These are phyloP conservation scores for Rhodotorula mucilaginosa DNA, from an alignment of 1,284 basidiomycete species.

Conservation along the genomic window DNA sequence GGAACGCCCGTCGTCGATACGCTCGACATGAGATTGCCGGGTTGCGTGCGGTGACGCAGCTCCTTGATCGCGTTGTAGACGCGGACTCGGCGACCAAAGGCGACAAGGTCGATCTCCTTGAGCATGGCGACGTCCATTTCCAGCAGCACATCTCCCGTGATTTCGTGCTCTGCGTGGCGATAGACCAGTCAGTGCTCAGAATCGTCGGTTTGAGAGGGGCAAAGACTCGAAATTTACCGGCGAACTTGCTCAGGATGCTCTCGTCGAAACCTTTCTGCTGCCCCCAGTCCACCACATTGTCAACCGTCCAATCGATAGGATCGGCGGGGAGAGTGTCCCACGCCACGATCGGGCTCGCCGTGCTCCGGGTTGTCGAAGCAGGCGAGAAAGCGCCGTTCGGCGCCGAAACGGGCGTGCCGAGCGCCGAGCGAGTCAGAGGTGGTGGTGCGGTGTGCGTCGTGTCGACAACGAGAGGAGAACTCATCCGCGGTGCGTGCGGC, in stretches of 20 bases:
- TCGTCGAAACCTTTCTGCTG: conserved; percentile 80
- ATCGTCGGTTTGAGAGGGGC: not conserved
- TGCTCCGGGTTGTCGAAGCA: not conserved
- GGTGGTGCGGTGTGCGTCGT: not conserved
- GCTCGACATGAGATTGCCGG: conserved; percentile 36
- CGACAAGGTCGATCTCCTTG: conserved; percentile 92
- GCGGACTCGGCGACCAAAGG: conserved; percentile 90
- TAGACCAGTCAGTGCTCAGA: not conserved
- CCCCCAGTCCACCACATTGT: conserved; percentile 88
- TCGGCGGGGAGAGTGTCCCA: conserved; percentile 24
- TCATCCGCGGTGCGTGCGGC: not conserved
- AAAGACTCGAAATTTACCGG: conserved; percentile 56
- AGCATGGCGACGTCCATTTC: conserved; percentile 89
- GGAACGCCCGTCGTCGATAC: conserved; percentile 3
- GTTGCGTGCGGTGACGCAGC: conserved; percentile 61
- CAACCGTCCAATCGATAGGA: conserved; percentile 66
- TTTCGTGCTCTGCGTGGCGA: conserved; percentile 77
- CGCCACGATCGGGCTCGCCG: not conserved
- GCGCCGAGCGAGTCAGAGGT: no score
- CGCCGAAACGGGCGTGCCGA: not conserved
- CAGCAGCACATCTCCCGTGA: conserved; percentile 91
- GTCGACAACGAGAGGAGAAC: not conserved
- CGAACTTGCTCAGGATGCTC: conserved; percentile 77
- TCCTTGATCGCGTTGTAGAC: conserved; percentile 94
- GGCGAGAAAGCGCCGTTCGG: not conserved